Conservation (phyloP, 495 filamentous ascomycete species). For the Neurospora cerealis region DNA sequence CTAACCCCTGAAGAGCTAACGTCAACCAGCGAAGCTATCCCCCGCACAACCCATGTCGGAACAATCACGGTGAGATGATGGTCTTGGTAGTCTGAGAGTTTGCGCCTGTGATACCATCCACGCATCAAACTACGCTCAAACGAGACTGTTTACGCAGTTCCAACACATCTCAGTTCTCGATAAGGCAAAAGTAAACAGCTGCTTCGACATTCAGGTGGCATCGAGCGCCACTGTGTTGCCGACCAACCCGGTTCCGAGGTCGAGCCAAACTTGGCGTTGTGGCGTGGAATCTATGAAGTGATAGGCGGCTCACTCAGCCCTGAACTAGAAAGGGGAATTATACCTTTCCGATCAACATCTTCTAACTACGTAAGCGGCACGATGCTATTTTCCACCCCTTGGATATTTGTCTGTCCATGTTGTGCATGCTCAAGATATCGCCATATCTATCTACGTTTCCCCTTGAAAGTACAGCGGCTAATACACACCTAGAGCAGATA, state of each 20-base stretch:
- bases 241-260: not conserved
- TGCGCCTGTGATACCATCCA: not conserved
- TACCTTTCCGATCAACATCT: slow-evolving; percentile 1
- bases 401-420: not conserved
- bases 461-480: not conserved
- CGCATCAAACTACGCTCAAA: not conserved
- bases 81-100: not conserved
- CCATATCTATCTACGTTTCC: not conserved
- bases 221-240: not conserved
- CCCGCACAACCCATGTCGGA: not conserved
- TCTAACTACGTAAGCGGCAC: not conserved
- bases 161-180: not conserved
- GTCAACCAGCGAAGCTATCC: not conserved
- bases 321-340: not conserved
- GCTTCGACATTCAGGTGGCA: not conserved
- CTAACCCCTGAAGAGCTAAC: not conserved
- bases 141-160: not conserved
- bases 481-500: not conserved
- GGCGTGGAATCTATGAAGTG: not conserved
- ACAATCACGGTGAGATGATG: not conserved
- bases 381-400: not conserved
- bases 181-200: not conserved
- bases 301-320: not conserved
- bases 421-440: not conserved
- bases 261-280: not conserved